Base-by-base conservation (phyloP, 2,329 filamentous ascomycete species). In the Mariannaea elegans region DNA sequence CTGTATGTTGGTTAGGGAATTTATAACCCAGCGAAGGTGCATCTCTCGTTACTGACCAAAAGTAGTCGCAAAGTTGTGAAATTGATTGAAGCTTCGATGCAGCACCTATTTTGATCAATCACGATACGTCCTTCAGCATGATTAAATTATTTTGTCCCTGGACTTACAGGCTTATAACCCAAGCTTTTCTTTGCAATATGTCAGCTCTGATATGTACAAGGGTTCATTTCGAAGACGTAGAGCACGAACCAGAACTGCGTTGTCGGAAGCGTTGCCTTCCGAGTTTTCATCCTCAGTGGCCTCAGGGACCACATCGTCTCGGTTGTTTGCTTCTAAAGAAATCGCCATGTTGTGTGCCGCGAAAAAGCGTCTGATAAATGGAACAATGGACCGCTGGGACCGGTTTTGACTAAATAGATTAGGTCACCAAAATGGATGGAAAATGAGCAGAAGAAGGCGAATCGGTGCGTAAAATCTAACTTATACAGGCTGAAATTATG, bases 1-100 rank as follows among this genome's bases (percentile, higher is more conserved):
- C 85, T 87, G 14, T 4, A n/a, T 13, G 14, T n/a, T 8, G 31
- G 36, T 39, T 19, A 36, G 32, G 24, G 32, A 8, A 3, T 12
- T 21, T 8, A 12, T 18, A n/a, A 29, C 14, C 42, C 12, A 31
- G 36, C 23, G 19, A 5, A 2, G 3, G 9, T 6, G 7, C 7
- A 7, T 31, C 46, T 72, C 27, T 70, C 63, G 24, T 12, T 23
- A 46, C 75, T 31, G 71, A 86, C 84, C 84, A 64, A 87, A 87
- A 12, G 83, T 85, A 2, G 84, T 85, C 3, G 84, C 79, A 66
- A 87, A 87, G 71, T 84, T 87, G 67, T 87, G 84, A 53, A 87
- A 79, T 14, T 84, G 75, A 29, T 82, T 82, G 67, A 85, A 86
- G 34, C 82, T 84, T 61, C 84, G 77, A 71, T 86, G 83, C 36